Conservation (phyloP, 2,329 filamentous ascomycete species). For the Samsoniella hepiali region DNA sequence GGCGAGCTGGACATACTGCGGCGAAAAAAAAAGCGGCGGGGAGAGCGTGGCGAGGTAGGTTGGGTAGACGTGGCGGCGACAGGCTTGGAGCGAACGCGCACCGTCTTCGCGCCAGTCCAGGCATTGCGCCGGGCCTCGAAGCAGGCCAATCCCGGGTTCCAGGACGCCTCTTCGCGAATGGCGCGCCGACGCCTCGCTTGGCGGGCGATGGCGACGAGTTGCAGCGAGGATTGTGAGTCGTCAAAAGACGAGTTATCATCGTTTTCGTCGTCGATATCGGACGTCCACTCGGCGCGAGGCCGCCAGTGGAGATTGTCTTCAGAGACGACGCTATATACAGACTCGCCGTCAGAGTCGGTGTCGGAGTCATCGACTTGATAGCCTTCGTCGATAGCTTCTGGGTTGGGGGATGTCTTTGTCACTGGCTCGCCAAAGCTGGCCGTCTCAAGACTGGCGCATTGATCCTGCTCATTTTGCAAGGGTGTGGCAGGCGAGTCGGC, state of each 20-base stretch:
- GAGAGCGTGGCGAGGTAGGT: slow-evolving; percentile 44
- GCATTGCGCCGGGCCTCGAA: slow-evolving; percentile 74
- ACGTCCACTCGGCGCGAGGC: slow-evolving; percentile 54
- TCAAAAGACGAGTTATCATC: slow-evolving; percentile 44
- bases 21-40: slow-evolving; percentile 50
- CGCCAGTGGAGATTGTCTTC: slow-evolving; percentile 51
- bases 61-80: slow-evolving; percentile 36
- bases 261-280: slow-evolving; percentile 53
- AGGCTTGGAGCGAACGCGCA: slow-evolving; percentile 50
- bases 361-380: slow-evolving; percentile 37
- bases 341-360: slow-evolving; percentile 44
- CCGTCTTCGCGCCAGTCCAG: slow-evolving; percentile 76
- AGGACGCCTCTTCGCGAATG: slow-evolving; percentile 62
- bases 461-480: not conserved
- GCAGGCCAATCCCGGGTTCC: slow-evolving; percentile 79
- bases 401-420: slow-evolving; percentile 9
- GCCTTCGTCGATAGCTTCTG: slow-evolving; percentile 29
- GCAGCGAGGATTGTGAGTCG: slow-evolving; percentile 42
- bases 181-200: slow-evolving; percentile 55
- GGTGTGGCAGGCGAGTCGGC: not conserved
- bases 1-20: slow-evolving; percentile 43
- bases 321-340: slow-evolving; percentile 56
- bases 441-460: not conserved
- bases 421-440: slow-evolving; percentile 13
- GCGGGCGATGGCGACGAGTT: slow-evolving; percentile 44